Base-by-base conservation (phyloP, 257 asterid species). In the Salvia splendens region DNA sequence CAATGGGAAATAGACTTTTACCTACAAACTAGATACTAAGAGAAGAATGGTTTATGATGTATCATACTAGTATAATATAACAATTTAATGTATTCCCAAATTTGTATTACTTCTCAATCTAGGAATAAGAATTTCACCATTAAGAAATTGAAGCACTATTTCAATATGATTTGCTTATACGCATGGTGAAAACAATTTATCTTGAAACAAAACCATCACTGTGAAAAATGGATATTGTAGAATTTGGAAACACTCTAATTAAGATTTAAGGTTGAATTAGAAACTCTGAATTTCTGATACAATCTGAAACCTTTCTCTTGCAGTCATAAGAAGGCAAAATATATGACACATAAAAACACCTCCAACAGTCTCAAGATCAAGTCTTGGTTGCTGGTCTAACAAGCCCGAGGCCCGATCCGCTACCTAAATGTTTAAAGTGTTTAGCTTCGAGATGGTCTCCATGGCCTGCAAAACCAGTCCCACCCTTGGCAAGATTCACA, bases 381-480 rank as follows among this genome's bases (percentile, higher is more conserved):
- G 99, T 86, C 82, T 94, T 94, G 76, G 48, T 61, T 36, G 95
- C 87, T 24, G 99, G 97, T 68, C 97, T 83, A 10, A 89, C 98
- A 24, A 92, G 89, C 61, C 98, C 97, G 54, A 92, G 83, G 11
- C 97, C 99, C 1, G 93, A 82, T 41, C 99, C 99, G 49, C 97
- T 94, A 41, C 99, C 99, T 42, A 94, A 64, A 77, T 94, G 97
- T 76, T 94, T 94, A 74, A 86, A 94, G 42, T 94, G 96, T 41
- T 47, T 84, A 2, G 99, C 99, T 74, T 91, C 95, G 12, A 94
- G 95, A 70, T 91, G 79, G 79, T 91, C 96, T 15, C 81, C 99
- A 70, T 94, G 99, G 20, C 85, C 92, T 0, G 99, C 83, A 73
- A 90, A 94, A 20, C 99, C 99, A 11, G 99, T 94, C 68, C 99